phyloP scores from a whole-genome alignment of 352 stramenopile species.

The Lagenidium giganteum region DNA sequence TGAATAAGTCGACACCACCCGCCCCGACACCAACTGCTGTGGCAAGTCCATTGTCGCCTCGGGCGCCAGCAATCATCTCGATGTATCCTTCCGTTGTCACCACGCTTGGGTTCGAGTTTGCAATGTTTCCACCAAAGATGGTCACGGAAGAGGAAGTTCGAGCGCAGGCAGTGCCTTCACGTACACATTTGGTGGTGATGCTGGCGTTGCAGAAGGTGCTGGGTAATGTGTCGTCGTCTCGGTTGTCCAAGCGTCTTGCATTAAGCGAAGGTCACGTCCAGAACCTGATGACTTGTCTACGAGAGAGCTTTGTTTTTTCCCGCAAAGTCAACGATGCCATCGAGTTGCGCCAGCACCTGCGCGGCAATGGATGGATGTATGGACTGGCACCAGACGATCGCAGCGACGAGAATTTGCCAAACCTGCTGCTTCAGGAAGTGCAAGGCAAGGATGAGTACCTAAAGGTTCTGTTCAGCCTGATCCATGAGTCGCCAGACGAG shows the following conservation, averaged over 20 bases:
- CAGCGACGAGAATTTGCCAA: constrained; percentile 49
- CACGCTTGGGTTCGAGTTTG: constrained; percentile 51
- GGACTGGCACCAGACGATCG: no score
- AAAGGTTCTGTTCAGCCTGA: constrained; percentile 54
- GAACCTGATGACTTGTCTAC: constrained; percentile 43
- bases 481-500: constrained; percentile 24
- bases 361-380: constrained; percentile 38
- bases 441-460: constrained; percentile 73
- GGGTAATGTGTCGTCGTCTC: constrained; percentile 57
- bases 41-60: constrained; percentile 26
- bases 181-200: constrained; percentile 61
- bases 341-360: constrained; percentile 43
- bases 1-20: constrained; percentile 20
- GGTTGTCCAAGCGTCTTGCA: constrained; percentile 30
- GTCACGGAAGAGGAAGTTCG: constrained; percentile 52
- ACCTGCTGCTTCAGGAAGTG: constrained; percentile 70
- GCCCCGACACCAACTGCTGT: background rate
- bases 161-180: constrained; percentile 51
- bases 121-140: constrained; percentile 45
- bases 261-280: constrained; percentile 53
- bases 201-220: constrained; percentile 61
- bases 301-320: constrained; percentile 69
- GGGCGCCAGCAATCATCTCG: constrained; percentile 47
- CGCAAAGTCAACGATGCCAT: constrained; percentile 70
- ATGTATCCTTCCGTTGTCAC: constrained; percentile 64